These are phyloP conservation scores for Catharanthus roseus DNA, from an alignment of 257 asterid species.

Conservation along the genomic window DNA sequence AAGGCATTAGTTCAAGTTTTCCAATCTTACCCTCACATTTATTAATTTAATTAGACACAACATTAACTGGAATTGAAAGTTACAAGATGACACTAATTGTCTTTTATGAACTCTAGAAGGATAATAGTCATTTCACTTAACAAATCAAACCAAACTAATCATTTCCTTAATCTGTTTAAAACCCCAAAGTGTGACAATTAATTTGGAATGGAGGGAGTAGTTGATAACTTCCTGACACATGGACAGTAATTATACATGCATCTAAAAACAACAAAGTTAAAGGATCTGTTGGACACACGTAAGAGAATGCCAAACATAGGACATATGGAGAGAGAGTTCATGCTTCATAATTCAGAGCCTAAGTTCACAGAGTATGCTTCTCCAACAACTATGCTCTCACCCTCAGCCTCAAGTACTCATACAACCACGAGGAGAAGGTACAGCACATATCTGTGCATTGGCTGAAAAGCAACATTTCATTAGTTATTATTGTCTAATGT, in stretches of 20 bases:
- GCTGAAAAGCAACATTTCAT: neutral
- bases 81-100: too few relatives aligned
- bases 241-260: neutral
- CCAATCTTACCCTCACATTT: too few relatives aligned
- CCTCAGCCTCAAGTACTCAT: neutral
- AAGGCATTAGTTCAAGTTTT: too few relatives aligned
- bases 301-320: neutral
- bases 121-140: too few relatives aligned
- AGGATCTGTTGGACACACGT: neutral
- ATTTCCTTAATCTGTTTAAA: too few relatives aligned
- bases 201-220: too few relatives aligned
- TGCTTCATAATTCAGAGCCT: neutral
- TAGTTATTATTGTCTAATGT: neutral
- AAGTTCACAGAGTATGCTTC: neutral
- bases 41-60: too few relatives aligned
- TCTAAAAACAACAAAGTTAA: neutral
- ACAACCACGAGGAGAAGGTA: neutral
- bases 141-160: too few relatives aligned
- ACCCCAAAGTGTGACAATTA: too few relatives aligned
- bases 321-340: neutral
- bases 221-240: neutral
- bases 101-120: too few relatives aligned
- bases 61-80: too few relatives aligned
- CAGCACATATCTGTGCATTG: neutral
- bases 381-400: neutral